These are phyloP conservation scores for Trametes pubescens DNA, from an alignment of 1,284 basidiomycete species.

Conservation along the genomic window DNA sequence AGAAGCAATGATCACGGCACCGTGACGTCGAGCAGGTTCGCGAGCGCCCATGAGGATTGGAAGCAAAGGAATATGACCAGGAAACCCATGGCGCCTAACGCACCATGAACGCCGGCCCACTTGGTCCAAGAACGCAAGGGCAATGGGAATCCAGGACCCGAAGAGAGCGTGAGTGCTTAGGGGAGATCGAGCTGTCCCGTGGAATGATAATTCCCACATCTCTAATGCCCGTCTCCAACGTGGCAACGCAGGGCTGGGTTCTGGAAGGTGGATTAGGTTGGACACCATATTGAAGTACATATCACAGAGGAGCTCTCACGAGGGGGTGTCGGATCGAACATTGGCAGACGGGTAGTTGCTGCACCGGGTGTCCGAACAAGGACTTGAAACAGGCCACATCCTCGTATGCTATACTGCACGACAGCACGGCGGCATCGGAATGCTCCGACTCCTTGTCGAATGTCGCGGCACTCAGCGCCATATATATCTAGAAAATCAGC, in stretches of 20 bases:
- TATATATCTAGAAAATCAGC: too few species aligned
- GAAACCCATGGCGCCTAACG: background rate
- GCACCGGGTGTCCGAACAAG: background rate
- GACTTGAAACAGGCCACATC: conserved; percentile 1
- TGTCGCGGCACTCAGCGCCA: too few species aligned
- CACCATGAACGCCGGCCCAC: background rate
- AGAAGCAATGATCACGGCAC: background rate
- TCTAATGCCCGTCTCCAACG: background rate
- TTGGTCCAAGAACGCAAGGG: background rate
- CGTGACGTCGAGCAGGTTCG: background rate
- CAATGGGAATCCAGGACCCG: background rate
- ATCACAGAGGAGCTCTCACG: background rate
- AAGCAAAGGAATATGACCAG: background rate
- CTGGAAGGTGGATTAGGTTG: conserved; percentile 1
- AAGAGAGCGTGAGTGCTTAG: background rate
- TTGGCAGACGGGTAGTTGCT: background rate
- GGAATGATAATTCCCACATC: background rate
- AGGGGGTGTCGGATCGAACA: background rate
- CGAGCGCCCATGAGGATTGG: background rate
- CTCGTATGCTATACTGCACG: background rate
- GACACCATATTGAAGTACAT: too few species aligned
- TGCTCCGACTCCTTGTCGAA: too few species aligned
- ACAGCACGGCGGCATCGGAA: background rate
- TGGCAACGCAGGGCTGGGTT: background rate
- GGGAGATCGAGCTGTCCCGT: background rate